Conservation (phyloP, 768 basidiomycete genomes). For the Gautieria morchelliformis region DNA sequence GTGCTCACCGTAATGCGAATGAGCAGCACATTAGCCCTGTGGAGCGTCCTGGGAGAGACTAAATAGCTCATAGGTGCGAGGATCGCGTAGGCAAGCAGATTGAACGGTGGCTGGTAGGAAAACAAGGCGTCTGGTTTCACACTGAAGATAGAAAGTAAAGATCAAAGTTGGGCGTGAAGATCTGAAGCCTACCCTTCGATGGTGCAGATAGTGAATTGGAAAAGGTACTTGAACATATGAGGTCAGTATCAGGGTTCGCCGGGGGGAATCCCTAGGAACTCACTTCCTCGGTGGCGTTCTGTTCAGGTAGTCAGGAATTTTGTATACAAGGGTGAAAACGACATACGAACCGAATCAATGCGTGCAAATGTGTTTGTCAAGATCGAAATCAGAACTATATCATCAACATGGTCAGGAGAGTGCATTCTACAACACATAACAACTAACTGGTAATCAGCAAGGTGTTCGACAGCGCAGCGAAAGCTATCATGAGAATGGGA, state of each 20-base stretch:
- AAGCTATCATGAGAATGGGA: conserved; percentile 69
- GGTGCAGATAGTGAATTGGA: conserved; percentile 78
- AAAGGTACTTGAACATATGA: conserved; percentile 50
- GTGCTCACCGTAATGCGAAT: conserved; percentile 65
- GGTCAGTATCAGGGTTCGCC: background rate
- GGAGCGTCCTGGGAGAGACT: conserved; percentile 67
- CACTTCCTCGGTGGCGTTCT: conserved; percentile 58
- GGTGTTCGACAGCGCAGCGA: conserved; percentile 72
- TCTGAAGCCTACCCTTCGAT: conserved; percentile 64
- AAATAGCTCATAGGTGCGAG: conserved; percentile 73
- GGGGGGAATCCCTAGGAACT: background rate
- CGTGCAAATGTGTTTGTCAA: conserved; percentile 82
- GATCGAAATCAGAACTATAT: conserved; percentile 70
- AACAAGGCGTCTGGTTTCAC: conserved; percentile 86
- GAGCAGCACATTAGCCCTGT: conserved; percentile 75
- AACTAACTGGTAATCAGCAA: conserved; percentile 68
- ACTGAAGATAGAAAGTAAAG: conserved; percentile 26
- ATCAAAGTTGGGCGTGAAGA: background rate
- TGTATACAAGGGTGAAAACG: background rate
- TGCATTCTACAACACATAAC: background rate
- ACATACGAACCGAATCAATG: conserved; percentile 46
- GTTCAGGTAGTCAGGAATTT: background rate
- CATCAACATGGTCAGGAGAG: conserved; percentile 1
- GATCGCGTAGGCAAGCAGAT: conserved; percentile 68
- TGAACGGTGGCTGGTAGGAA: conserved; percentile 89